Conservation (phyloP, 2,329 filamentous ascomycete genomes). For the Aspergillus caelatus region DNA sequence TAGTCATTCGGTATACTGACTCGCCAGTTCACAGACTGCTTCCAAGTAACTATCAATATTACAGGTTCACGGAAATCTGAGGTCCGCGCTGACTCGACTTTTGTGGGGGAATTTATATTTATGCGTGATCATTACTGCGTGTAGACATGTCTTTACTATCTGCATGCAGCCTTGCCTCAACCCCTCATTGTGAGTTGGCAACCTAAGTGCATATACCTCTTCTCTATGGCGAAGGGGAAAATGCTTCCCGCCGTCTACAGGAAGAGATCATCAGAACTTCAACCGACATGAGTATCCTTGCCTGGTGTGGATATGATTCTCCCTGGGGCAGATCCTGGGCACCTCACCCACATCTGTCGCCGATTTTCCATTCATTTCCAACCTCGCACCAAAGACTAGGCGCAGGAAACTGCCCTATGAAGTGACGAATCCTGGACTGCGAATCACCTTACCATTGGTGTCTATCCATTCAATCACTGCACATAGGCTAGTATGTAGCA, state of each 20-base stretch:
- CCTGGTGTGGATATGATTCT: neutral
- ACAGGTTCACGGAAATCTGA: too few species aligned
- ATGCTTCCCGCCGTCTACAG: slow-evolving; percentile 30
- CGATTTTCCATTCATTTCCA: neutral
- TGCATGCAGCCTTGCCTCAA: too few species aligned
- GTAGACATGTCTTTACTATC: too few species aligned
- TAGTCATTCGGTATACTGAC: neutral
- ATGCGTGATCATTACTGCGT: too few species aligned
- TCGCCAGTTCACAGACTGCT: neutral
- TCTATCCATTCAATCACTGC: too few species aligned
- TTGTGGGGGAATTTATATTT: too few species aligned
- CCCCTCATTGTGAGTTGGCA: too few species aligned
- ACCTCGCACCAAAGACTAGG: neutral
- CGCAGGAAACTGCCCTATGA: neutral
- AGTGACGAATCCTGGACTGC: neutral
- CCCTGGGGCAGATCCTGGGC: neutral
- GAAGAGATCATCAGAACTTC: slow-evolving; percentile 34
- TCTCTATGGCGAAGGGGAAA: slow-evolving; percentile 31
- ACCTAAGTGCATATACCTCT: slow-evolving; percentile 25
- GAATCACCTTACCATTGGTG: neutral
- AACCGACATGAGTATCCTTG: slow-evolving; percentile 16
- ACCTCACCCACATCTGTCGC: neutral
- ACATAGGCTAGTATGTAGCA: too few species aligned
- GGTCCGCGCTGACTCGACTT: too few species aligned
- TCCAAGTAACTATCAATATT: too few species aligned